Evolutionary conservation across 2,329 filamentous ascomycete genomes (phyloP).

Genomic region (Sporothrix phasma): DNA sequence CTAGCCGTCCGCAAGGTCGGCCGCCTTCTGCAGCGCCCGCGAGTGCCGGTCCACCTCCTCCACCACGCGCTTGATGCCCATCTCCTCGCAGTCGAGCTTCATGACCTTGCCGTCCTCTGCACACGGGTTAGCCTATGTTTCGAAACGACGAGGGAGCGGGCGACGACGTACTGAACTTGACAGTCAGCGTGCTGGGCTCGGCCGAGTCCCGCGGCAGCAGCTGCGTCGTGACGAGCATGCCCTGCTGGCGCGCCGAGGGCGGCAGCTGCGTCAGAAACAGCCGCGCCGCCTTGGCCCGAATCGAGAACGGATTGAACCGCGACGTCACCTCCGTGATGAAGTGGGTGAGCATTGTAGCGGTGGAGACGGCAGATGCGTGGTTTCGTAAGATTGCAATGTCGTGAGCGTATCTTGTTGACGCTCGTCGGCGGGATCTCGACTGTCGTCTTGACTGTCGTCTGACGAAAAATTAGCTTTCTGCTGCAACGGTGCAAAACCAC

Average conservation of each 20-base stretch:
- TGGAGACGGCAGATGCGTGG: not conserved
- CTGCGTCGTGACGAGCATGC: constrained; percentile 68
- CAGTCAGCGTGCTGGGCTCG: constrained; percentile 55
- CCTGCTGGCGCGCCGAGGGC: constrained; percentile 59
- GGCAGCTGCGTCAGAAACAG: constrained; percentile 82
- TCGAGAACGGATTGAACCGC: constrained; percentile 86
- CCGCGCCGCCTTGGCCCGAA: constrained; percentile 68
- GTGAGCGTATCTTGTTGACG: not conserved
- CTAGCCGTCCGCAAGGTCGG: constrained; percentile 54
- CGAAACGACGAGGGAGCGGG: not conserved
- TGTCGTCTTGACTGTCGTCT: not conserved
- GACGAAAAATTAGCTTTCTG: not conserved
- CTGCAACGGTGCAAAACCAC: not conserved
- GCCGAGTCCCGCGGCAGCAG: constrained; percentile 61
- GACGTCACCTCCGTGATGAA: constrained; percentile 79
- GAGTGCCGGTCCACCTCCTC: constrained; percentile 89
- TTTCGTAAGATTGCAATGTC: not conserved
- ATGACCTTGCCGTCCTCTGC: constrained; percentile 89
- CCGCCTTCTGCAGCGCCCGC: constrained; percentile 67
- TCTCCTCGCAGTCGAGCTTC: constrained; percentile 66
- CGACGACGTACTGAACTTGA: constrained; percentile 71
- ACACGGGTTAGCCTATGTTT: not conserved
- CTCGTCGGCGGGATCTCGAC: too few relatives aligned
- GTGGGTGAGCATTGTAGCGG: constrained; percentile 62
- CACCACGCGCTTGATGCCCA: constrained; percentile 76